Base-by-base conservation (phyloP, 352 stramenopile species). In the Phytophthora citrophthora region DNA sequence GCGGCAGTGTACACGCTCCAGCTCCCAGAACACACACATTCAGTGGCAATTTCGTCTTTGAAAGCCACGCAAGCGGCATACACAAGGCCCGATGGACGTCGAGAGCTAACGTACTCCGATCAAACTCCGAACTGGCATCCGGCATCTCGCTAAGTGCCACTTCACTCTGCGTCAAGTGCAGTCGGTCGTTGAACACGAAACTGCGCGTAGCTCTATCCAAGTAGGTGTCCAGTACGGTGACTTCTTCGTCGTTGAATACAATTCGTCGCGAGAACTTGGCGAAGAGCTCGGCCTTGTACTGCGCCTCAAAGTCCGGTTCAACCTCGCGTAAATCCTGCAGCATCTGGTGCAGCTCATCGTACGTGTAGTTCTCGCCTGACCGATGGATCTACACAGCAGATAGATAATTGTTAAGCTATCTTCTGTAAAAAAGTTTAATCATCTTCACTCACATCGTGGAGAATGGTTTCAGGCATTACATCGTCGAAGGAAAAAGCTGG, bases 161-260 rank as follows among this genome's bases (percentile, higher is more conserved):
- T 56, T 94, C 86, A 15, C 82, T 93, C 61, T 94, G 86, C 9
- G 83, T 79, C 49, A 94, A 68, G 38, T 91, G 79, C 34, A 89
- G 61, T 6, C 86, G 78, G 43, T 93, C 71, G 18, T 83, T 90
- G 59, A 93, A 94, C 48, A 93, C 74, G 27, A 92, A 89, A 27
- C 74, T 89, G 20, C 86, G 77, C 31, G 82, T 81, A 3, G 57
- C 51, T 12, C 45, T 69, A 0, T 83, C 65, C 24, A 91, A 54
- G 32, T 76, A 81, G 9, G 57, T 90, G 48, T 94, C 86, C 15
- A 93, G 31, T 12, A 94, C 83, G 0, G 77, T 86, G 24, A 93
- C 69, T 3, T 76, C n/a, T 6, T 77, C 68, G 52, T 91, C 76
- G 27, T 57, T 66, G 49, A 77, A 76, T 9, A 94, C 69, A 27